These are phyloP conservation scores for Ophiostoma tasmaniense DNA, from an alignment of 2,329 filamentous ascomycete species.

Conservation along the genomic window DNA sequence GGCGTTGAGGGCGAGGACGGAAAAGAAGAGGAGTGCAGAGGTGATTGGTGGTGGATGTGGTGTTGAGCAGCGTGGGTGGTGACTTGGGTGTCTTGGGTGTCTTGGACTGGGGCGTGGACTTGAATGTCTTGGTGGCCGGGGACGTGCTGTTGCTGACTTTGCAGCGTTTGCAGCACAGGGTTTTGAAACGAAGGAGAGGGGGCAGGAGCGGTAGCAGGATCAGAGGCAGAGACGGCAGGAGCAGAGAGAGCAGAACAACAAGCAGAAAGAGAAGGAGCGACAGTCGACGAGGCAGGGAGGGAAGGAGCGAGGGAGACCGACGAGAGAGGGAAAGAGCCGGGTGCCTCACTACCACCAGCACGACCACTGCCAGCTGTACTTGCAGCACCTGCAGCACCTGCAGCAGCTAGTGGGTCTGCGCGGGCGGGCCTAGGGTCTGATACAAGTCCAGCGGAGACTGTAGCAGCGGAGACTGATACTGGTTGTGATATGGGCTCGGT, in stretches of 20 bases:
- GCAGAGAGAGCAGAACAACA: not conserved
- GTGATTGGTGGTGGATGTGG: not conserved
- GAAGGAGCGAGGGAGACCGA: not conserved
- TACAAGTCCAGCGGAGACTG: conserved; percentile 9
- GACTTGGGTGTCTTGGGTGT: not conserved
- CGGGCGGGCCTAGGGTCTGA: conserved; percentile 8
- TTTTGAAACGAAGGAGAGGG: conserved; percentile 14
- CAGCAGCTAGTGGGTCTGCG: not conserved
- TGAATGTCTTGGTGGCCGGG: conserved; percentile 8
- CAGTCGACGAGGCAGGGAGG: not conserved
- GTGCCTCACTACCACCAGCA: not conserved
- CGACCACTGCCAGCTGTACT: not conserved
- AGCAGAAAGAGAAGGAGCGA: not conserved
- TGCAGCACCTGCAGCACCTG: not conserved
- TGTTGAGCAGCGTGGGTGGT: not conserved
- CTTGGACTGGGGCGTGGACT: not conserved
- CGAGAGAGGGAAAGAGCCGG: not conserved
- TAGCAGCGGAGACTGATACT: not conserved
- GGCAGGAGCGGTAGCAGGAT: not conserved
- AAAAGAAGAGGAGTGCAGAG: not conserved
- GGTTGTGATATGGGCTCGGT: not conserved
- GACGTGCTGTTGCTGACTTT: not conserved
- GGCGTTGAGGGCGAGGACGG: conserved; percentile 11
- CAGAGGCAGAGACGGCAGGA: not conserved
- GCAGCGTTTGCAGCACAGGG: not conserved